Conservation (phyloP, 2,329 filamentous ascomycete species). For the Talaromyces verruculosus region DNA sequence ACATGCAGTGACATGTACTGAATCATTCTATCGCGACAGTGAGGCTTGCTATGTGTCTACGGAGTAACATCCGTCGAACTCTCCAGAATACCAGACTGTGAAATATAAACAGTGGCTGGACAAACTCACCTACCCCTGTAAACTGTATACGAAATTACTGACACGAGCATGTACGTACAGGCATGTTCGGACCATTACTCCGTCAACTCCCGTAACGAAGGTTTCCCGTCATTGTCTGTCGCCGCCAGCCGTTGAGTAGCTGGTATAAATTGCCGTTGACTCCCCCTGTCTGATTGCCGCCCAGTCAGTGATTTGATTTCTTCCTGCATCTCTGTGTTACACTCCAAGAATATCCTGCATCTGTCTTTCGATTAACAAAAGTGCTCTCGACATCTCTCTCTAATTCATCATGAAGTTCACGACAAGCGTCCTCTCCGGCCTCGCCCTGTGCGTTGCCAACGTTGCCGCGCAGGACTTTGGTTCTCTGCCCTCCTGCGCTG, state of each 20-base stretch:
- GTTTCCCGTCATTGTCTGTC: background rate
- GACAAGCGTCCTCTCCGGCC: constrained; percentile 46
- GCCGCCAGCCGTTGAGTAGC: background rate
- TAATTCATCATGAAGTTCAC: constrained; percentile 17
- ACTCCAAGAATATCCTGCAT: background rate
- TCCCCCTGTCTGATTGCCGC: background rate
- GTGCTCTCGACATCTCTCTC: background rate
- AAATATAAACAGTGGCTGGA: background rate
- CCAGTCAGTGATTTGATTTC: background rate
- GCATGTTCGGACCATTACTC: background rate
- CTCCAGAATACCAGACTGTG: background rate
- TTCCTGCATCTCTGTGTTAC: background rate
- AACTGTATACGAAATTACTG: background rate
- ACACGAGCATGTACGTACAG: background rate
- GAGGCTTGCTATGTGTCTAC: no score
- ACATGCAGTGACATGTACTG: no score
- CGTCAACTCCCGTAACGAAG: background rate
- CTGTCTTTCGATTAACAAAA: background rate
- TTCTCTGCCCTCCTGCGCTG: constrained; percentile 55
- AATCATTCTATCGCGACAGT: no score
- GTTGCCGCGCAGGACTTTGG: constrained; percentile 48
- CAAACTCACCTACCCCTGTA: background rate
- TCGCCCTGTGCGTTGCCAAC: constrained; percentile 54
- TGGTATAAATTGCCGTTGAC: constrained; percentile 3
- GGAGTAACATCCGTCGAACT: no score